Base-by-base conservation (phyloP, 129 eudicot genomes). In the Arctium minus region DNA sequence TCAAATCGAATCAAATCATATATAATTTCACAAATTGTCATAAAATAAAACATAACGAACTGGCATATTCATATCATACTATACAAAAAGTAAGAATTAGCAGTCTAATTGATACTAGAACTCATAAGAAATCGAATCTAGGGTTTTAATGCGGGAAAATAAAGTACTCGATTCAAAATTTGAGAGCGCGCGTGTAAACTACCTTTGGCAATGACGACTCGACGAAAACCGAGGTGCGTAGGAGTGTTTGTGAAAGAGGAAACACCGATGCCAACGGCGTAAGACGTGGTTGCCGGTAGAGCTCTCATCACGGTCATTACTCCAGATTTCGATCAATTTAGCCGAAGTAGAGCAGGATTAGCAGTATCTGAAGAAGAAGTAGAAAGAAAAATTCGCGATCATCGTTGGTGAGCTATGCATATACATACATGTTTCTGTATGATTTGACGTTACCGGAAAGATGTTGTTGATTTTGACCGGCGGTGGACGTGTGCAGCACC, bases 231-330 rank as follows among this genome's bases (percentile, higher is more conserved):
- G 84, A 44, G 71, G 72, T 74, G 74, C 35, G 71, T 40, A 1
- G 87, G 87, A 79, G 84, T 70, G 10, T 81, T 39, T 44, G 3
- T 46, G 70, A 74, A 15, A 39, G 79, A 73, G 15, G 71, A 84
- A 79, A 44, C 84, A 33, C 76, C 72, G 80, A 84, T 74, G 8
- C 79, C 76, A 22, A 79, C 76, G 87, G 87, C 80, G 87, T 73
- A 84, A 35, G 87, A 84, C 18, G 84, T 84, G 10, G 87, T 65
- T 35, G 87, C 87, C 80, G 87, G 84, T 44, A 84, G 46, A 79
- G 87, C 75, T 84, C 83, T 65, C 70, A 79, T 84, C 64, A 10
- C 48, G 48, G 35, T 65, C 83, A 73, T 79, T 44, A 35, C 29
- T 46, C 44, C 8, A 1, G 32, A 15, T 30, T 40, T 37, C 17